Evolutionary conservation across 306 rosid species (phyloP), one percentile per base, ranked within the genome.

Genomic region (Psophocarpus tetragonolobus): DNA sequence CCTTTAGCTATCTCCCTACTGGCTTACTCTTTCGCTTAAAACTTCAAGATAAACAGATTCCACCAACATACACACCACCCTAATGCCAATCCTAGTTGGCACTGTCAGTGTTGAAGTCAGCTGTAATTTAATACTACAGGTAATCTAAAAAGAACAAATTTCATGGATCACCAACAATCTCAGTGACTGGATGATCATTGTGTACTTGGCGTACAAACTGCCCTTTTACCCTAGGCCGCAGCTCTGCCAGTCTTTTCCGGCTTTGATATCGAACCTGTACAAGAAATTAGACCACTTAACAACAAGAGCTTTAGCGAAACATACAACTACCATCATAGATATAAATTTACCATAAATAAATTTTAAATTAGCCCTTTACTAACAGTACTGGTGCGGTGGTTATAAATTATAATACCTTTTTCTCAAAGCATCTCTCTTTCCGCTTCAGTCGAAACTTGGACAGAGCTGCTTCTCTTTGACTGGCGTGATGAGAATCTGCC

Each of bases 401-500:
- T 23, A 10, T 6, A 47, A 23, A 57, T 47, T 23, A 10, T 6
- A 47, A 23, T 85, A 93, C 98, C 97, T 93, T 93, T 81, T 89
- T 93, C 78, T 70, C 84, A 57, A 24, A 93, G 87, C 90, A 88
- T 79, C 95, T 76, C 76, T 88, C 92, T 75, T 88, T 91, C 48
- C 93, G 81, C 82, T 93, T 91, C 84, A 89, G 73, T 23, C 90
- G 77, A 80, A 88, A 91, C 86, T 88, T 93, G 13, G 80, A 74
- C 65, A 91, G 85, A 54, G 93, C 94, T 32, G 93, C 97, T 88
- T 93, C 89, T 78, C 97, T 93, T 64, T 77, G 91, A 80, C 83
- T 88, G 23, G 80, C 60, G 45, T 66, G 82, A 65, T 74, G 84
- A 54, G 88, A 71, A 74, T 84, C 85, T 75, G 54, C 30, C 18